phyloP scores from a whole-genome alignment of 192 early-diverging fungal species.

The Coemansia sp. region DNA sequence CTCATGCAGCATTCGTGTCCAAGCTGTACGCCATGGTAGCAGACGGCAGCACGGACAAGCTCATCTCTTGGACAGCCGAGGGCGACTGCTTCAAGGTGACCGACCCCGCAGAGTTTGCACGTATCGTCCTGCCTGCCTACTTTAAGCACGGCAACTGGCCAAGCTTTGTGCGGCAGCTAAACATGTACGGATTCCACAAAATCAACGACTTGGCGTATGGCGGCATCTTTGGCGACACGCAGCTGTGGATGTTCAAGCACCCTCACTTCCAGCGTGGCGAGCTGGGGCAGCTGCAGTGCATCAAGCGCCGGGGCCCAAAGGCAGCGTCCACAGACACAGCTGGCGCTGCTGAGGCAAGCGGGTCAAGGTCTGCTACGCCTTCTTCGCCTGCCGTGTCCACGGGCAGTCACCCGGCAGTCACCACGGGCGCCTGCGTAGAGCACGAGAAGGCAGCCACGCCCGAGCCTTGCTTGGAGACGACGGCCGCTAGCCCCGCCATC shows the following conservation, averaged over 20 bases:
- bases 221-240: constrained; percentile 40
- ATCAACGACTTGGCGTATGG: constrained; percentile 52
- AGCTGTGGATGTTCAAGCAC: constrained; percentile 58
- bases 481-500: neutral
- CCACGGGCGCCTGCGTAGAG: neutral
- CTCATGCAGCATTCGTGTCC: constrained; percentile 53
- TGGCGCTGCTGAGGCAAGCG: neutral
- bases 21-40: constrained; percentile 55
- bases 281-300: constrained; percentile 41
- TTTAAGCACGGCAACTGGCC: constrained; percentile 93
- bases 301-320: constrained; percentile 52
- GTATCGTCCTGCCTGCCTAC: constrained; percentile 73
- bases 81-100: constrained; percentile 86
- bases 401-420: neutral
- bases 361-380: constrained; percentile 4
- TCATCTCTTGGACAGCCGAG: constrained; percentile 51
- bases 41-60: constrained; percentile 29
- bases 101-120: constrained; percentile 78
- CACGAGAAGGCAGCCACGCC: neutral
- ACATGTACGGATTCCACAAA: constrained; percentile 62
- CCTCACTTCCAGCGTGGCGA: constrained; percentile 42
- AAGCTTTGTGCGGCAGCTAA: constrained; percentile 87
- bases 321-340: neutral
- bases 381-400: constrained; percentile 6
- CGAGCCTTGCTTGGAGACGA: neutral